These are phyloP conservation scores for Epichloe coenophiala DNA, from an alignment of 2,329 filamentous ascomycete species.

Conservation along the genomic window DNA sequence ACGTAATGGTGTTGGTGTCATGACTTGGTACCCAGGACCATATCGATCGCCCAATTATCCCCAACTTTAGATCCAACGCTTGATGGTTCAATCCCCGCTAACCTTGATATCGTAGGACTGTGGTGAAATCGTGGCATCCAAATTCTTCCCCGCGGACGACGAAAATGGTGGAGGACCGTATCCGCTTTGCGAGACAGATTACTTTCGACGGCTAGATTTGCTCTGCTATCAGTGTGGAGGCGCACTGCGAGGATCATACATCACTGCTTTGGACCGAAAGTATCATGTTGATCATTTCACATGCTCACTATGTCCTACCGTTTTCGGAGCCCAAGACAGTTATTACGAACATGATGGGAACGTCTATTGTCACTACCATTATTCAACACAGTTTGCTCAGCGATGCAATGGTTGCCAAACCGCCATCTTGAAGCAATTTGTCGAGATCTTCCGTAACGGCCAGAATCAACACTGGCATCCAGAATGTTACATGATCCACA, in stretches of 20 bases:
- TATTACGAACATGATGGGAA: conserved; percentile 97
- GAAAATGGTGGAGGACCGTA: conserved; percentile 78
- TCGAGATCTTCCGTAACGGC: conserved; percentile 95
- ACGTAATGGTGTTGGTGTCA: conserved; percentile 21
- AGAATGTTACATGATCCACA: conserved; percentile 99
- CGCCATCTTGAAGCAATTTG: conserved; percentile 95
- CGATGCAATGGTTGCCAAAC: conserved; percentile 94
- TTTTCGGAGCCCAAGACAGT: conserved; percentile 96
- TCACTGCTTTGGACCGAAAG: conserved; percentile 92
- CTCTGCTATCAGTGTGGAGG: conserved; percentile 87
- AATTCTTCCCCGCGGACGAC: conserved; percentile 95
- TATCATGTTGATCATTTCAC: conserved; percentile 99
- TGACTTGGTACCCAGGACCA: background rate
- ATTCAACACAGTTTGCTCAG: conserved; percentile 93
- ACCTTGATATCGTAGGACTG: conserved; percentile 55
- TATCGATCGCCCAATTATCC: background rate
- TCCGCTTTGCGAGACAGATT: conserved; percentile 93
- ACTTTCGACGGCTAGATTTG: conserved; percentile 83
- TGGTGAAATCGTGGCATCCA: conserved; percentile 90
- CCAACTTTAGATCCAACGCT: background rate
- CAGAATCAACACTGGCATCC: conserved; percentile 99
- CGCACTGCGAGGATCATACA: conserved; percentile 90
- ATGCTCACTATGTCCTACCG: conserved; percentile 88
- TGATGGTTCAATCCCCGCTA: background rate
- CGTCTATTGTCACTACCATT: conserved; percentile 98